These are phyloP conservation scores for Euphorbia schlechtendalii DNA, from an alignment of 441 rosid genomes.

Conservation along the genomic window DNA sequence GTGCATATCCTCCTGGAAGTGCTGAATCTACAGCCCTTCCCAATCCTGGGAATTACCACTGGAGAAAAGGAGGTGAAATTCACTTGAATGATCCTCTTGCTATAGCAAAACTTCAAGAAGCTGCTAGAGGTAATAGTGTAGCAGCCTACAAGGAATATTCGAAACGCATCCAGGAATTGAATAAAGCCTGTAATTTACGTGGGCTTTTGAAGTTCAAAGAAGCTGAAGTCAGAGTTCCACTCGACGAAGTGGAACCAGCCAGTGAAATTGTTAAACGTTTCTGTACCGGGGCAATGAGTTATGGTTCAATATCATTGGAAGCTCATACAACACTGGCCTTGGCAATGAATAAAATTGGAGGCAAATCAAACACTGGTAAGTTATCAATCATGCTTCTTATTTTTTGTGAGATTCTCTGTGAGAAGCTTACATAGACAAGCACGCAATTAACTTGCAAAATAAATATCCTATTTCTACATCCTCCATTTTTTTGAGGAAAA, in stretches of 20 bases:
- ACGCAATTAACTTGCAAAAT: not conserved
- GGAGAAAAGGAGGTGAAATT: slow-evolving; percentile 98
- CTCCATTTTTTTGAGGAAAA: slow-evolving; percentile 11
- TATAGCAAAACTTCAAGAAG: slow-evolving; percentile 94
- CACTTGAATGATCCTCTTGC: slow-evolving; percentile 99
- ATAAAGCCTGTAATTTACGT: slow-evolving; percentile 88
- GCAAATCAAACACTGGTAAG: slow-evolving; percentile 96
- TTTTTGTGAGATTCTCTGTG: not conserved
- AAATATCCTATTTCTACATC: not conserved
- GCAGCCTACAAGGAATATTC: slow-evolving; percentile 96
- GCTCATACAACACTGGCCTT: slow-evolving; percentile 86
- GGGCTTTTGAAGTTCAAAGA: slow-evolving; percentile 91
- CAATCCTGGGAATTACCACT: slow-evolving; percentile 98
- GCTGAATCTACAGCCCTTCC: slow-evolving; percentile 94
- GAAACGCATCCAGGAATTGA: slow-evolving; percentile 84
- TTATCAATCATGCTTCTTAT: not conserved
- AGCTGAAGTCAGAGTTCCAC: slow-evolving; percentile 49
- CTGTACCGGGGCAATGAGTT: slow-evolving; percentile 99
- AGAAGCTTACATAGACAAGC: no score
- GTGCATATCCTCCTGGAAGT: slow-evolving; percentile 80
- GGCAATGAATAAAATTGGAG: slow-evolving; percentile 98
- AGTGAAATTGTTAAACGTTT: slow-evolving; percentile 98
- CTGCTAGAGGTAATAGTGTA: slow-evolving; percentile 86
- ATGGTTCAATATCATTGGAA: slow-evolving; percentile 97
- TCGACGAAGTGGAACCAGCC: slow-evolving; percentile 94